These are phyloP conservation scores for Croton laevigatus DNA, from an alignment of 441 rosid genomes.

Conservation along the genomic window DNA sequence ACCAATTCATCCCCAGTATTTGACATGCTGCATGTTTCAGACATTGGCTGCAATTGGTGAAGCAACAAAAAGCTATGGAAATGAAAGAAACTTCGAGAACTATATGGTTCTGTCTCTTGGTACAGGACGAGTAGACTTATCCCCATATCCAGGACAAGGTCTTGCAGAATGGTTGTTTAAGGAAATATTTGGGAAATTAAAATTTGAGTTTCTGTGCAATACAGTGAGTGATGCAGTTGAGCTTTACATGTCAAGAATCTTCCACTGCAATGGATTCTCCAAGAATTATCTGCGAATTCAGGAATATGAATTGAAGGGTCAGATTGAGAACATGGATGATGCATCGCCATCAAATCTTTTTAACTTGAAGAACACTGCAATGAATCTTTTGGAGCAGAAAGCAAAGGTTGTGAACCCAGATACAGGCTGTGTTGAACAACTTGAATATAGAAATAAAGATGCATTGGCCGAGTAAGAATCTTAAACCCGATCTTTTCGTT, in stretches of 20 bases:
- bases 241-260: neutral
- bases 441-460: neutral
- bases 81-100: neutral
- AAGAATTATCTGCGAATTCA: constrained; percentile 4
- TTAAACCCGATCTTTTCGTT: no score
- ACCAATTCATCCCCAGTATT: no score
- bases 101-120: constrained; percentile 3
- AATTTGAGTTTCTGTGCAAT: neutral
- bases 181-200: neutral
- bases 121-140: neutral
- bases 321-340: neutral
- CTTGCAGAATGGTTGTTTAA: constrained; percentile 3
- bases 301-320: neutral
- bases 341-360: neutral
- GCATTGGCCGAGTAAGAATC: constrained; percentile 3
- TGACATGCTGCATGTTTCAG: neutral
- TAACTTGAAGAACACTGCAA: neutral
- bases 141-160: neutral
- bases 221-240: neutral
- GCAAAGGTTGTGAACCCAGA: neutral
- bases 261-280: neutral
- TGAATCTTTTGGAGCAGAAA: neutral
- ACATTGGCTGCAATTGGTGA: neutral
- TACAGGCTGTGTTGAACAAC: neutral
- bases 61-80: constrained; percentile 1